phyloP scores from a whole-genome alignment of 2,329 filamentous ascomycete genomes.

The Arthrobotrys sinensis region DNA sequence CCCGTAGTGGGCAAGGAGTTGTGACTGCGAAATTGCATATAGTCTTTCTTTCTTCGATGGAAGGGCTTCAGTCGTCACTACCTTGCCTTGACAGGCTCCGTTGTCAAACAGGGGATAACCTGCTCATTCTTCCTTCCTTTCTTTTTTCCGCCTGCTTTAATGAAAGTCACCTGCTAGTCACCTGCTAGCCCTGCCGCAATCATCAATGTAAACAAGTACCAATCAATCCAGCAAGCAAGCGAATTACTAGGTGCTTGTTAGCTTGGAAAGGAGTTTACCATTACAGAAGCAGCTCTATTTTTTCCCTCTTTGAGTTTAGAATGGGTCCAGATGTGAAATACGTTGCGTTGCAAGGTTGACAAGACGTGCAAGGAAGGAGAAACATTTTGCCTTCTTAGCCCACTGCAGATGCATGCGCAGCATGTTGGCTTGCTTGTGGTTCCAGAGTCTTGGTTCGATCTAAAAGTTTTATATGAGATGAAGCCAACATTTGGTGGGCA shows the following conservation, averaged over 20 bases:
- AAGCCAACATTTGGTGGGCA: constrained; percentile 42
- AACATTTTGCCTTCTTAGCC: constrained; percentile 33
- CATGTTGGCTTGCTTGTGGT: constrained; percentile 27
- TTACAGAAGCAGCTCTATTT: constrained; percentile 44
- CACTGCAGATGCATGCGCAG: constrained; percentile 27
- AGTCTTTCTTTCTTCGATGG: constrained; percentile 11
- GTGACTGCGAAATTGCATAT: constrained; percentile 51
- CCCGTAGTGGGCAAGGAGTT: constrained; percentile 40
- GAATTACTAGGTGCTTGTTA: constrained; percentile 34
- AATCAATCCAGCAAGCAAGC: constrained; percentile 56
- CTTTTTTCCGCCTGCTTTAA: constrained; percentile 35
- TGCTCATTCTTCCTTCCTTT: constrained; percentile 17
- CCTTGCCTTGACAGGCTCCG: constrained; percentile 33
- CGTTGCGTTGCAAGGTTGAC: constrained; percentile 48
- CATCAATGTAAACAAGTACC: constrained; percentile 42
- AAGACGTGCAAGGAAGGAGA: constrained; percentile 19
- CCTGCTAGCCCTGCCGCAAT: constrained; percentile 42
- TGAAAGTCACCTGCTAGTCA: constrained; percentile 57
- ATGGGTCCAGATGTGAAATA: constrained; percentile 28
- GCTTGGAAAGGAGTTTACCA: constrained; percentile 41
- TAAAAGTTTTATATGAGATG: constrained; percentile 41
- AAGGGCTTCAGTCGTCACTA: constrained; percentile 23
- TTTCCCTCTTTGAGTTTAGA: constrained; percentile 45
- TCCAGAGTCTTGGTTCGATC: constrained; percentile 38
- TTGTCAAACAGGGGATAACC: constrained; percentile 50